phyloP scores from a whole-genome alignment of 2,329 filamentous ascomycete species.

The Thelonectria rubi region DNA sequence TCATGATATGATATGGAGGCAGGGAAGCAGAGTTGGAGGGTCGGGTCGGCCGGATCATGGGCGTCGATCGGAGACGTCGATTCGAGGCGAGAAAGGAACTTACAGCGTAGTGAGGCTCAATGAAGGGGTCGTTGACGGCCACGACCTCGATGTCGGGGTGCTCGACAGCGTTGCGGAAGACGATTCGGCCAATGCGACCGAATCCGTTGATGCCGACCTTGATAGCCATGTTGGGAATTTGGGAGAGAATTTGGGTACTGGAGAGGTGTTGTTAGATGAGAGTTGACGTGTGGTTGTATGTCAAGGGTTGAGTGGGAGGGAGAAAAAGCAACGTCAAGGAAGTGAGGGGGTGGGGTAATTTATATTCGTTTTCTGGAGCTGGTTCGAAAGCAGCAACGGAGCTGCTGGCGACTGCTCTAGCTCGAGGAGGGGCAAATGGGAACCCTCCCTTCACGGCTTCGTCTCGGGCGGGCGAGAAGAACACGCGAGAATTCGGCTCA shows the following conservation, averaged over 20 bases:
- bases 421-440: constrained; percentile 13
- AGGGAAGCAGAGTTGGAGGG: constrained; percentile 5
- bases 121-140: constrained; percentile 99
- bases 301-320: not conserved
- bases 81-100: constrained; percentile 54
- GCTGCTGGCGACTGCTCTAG: not conserved
- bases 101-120: constrained; percentile 97
- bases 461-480: not conserved
- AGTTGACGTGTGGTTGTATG: not conserved
- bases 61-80: constrained; percentile 28
- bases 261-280: constrained; percentile 8
- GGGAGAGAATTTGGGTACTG: constrained; percentile 15
- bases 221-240: constrained; percentile 54
- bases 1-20: constrained; percentile 22
- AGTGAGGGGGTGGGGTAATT: constrained; percentile 40
- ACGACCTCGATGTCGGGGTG: constrained; percentile 90
- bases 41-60: not conserved
- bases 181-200: constrained; percentile 98
- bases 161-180: constrained; percentile 98
- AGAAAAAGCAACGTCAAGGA: constrained; percentile 23
- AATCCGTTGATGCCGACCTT: constrained; percentile 99
- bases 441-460: not conserved
- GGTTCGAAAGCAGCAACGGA: not conserved
- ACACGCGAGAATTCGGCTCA: not conserved
- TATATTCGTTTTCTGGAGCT: constrained; percentile 32